phyloP scores from a whole-genome alignment of 2,329 filamentous ascomycete genomes.

The Stachybotrys elegans region DNA sequence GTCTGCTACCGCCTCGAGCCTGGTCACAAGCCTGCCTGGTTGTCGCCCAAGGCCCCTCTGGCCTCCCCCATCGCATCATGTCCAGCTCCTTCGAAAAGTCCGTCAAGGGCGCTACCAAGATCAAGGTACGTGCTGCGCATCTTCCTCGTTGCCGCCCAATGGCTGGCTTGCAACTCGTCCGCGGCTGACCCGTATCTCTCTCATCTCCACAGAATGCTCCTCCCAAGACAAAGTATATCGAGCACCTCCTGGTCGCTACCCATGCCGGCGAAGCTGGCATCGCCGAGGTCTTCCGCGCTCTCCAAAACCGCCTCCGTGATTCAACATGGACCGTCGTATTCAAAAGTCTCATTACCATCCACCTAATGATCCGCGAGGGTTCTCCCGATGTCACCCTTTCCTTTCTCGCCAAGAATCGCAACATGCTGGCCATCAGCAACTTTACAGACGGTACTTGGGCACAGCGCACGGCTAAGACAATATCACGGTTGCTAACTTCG shows the following conservation, averaged over 20 bases:
- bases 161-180: not conserved
- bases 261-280: conserved; percentile 93
- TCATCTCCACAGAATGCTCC: conserved; percentile 65
- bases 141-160: conserved; percentile 5
- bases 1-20: conserved; percentile 6
- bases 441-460: conserved; percentile 78
- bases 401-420: conserved; percentile 77
- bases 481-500: no score
- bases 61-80: conserved; percentile 53
- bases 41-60: conserved; percentile 11
- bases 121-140: conserved; percentile 59
- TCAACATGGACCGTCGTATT: conserved; percentile 99
- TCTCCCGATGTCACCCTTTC: conserved; percentile 81
- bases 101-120: conserved; percentile 97
- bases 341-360: conserved; percentile 92
- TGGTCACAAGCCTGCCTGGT: conserved; percentile 8
- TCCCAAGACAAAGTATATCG: conserved; percentile 98
- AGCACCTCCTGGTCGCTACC: conserved; percentile 93
- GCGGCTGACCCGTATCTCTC: conserved; percentile 6
- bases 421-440: conserved; percentile 78
- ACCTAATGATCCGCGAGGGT: conserved; percentile 96
- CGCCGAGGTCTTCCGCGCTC: conserved; percentile 87
- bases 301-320: conserved; percentile 84
- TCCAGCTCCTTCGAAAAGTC: conserved; percentile 95
- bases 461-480: no score